Conservation (phyloP, 805 yeast species). For the Lachancea waltii region DNA sequence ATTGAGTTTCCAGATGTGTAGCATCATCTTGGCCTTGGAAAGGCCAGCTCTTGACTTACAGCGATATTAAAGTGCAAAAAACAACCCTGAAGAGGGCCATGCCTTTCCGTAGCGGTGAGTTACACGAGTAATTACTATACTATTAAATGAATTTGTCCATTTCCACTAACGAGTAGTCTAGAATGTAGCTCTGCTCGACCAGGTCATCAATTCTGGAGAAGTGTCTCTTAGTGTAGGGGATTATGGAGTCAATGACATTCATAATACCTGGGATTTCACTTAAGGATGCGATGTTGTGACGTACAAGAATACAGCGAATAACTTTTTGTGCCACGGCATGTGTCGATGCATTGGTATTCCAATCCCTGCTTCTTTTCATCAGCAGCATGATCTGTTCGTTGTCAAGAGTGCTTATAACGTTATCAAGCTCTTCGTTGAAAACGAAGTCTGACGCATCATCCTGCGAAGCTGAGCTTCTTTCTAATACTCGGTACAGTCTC, state of each 20-base stretch:
- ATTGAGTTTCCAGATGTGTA: no score
- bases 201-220: conserved; percentile 67
- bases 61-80: no score
- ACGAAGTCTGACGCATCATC: conserved; percentile 37
- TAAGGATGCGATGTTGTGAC: conserved; percentile 49
- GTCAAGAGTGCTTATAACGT: conserved; percentile 49
- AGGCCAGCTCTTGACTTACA: no score
- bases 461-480: conserved; percentile 34
- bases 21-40: no score
- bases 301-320: conserved; percentile 55
- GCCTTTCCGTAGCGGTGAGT: no score
- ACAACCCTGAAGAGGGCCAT: no score
- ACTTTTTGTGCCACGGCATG: conserved; percentile 76
- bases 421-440: conserved; percentile 49
- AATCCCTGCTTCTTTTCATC: conserved; percentile 76
- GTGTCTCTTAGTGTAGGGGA: conserved; percentile 89
- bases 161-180: conserved; percentile 78
- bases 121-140: conserved; percentile 1
- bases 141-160: conserved; percentile 45
- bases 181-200: conserved; percentile 74
- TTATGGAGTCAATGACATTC: conserved; percentile 60
- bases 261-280: conserved; percentile 63
- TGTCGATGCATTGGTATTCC: conserved; percentile 87
- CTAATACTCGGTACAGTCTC: conserved; percentile 73
- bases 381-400: conserved; percentile 54